Conservation (phyloP, 371 early-diverging fungal species). For the Gilbertella persicaria region DNA sequence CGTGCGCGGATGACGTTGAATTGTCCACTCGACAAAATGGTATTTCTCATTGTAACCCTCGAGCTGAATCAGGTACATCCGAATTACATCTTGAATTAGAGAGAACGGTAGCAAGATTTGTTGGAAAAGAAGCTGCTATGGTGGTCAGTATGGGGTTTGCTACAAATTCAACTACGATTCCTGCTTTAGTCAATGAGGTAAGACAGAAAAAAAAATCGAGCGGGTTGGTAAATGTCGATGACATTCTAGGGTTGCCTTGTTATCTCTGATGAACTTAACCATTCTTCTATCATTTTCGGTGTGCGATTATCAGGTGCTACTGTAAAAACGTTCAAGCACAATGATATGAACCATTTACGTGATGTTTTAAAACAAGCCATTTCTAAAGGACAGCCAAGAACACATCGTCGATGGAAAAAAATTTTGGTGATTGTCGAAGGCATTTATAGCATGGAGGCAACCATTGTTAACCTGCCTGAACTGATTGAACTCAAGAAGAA, state of each 20-base stretch:
- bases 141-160: slow-evolving; percentile 99
- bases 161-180: slow-evolving; percentile 97
- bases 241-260: slow-evolving; percentile 94
- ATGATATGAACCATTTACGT: slow-evolving; percentile 84
- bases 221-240: no score
- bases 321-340: slow-evolving; percentile 97
- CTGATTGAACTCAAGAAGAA: slow-evolving; percentile 91
- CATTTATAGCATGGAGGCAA: slow-evolving; percentile 99
- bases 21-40: slow-evolving; percentile 68
- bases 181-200: slow-evolving; percentile 89
- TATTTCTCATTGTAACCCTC: slow-evolving; percentile 64
- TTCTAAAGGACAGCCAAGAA: slow-evolving; percentile 98
- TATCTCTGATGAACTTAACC: slow-evolving; percentile 98
- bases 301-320: slow-evolving; percentile 94
- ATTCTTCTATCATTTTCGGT: slow-evolving; percentile 96
- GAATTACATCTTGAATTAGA: slow-evolving; percentile 85
- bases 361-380: slow-evolving; percentile 88
- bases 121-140: slow-evolving; percentile 94
- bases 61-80: slow-evolving; percentile 72
- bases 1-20: slow-evolving; percentile 93
- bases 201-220: no score
- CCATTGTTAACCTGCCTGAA: slow-evolving; percentile 88
- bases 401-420: slow-evolving; percentile 99
- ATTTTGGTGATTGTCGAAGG: slow-evolving; percentile 99
- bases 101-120: slow-evolving; percentile 89